These are phyloP conservation scores for Pleodorina starrii DNA, from an alignment of 139 green algal species.

Conservation along the genomic window DNA sequence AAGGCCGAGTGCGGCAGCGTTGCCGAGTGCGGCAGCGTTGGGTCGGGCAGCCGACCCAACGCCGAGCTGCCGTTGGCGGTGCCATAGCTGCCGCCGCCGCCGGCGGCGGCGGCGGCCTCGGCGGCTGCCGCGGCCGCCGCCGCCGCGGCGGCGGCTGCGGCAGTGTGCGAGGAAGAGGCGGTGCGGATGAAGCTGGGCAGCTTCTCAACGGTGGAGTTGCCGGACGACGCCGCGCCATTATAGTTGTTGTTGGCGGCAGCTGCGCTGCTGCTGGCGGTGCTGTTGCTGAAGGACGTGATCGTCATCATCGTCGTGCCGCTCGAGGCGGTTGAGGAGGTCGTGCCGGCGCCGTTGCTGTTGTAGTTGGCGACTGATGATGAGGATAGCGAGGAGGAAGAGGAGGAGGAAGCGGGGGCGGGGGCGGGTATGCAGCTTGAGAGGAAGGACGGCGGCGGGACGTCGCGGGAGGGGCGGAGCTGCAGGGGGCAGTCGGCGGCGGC, in stretches of 20 bases:
- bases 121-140: too few species aligned
- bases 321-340: not conserved
- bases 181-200: not conserved
- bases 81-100: not conserved
- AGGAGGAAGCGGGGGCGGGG: not conserved
- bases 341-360: not conserved
- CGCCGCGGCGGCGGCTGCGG: too few species aligned
- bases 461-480: not conserved
- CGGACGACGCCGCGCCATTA: not conserved
- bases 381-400: not conserved
- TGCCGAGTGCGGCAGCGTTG: not conserved
- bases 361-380: not conserved
- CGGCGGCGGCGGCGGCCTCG: not conserved
- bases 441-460: not conserved
- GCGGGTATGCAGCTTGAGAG: not conserved
- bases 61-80: not conserved
- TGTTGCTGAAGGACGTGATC: too few species aligned
- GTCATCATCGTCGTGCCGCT: too few species aligned
- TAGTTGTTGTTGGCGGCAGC: too few species aligned
- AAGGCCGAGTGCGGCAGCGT: not conserved
- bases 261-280: too few species aligned
- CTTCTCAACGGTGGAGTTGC: not conserved
- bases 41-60: not conserved
- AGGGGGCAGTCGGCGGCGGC: not conserved
- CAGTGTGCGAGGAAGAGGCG: not conserved